Evolutionary conservation across 257 asterid genomes (phyloP).

Genomic region (Craterostigma plantagineum): DNA sequence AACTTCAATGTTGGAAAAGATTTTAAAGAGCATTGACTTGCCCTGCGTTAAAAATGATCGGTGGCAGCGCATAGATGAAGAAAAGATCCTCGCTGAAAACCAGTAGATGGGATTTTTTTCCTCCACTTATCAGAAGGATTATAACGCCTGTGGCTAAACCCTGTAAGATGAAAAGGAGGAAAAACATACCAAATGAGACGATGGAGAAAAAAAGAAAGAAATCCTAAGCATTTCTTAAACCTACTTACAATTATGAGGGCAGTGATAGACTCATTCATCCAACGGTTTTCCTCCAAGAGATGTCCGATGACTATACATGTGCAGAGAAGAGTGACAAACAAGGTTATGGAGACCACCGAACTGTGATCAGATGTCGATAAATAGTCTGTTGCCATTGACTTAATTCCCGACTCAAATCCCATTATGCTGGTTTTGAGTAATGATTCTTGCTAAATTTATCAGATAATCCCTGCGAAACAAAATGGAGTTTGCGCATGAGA

Average conservation of each 20-base stretch:
- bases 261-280: slow-evolving; percentile 1
- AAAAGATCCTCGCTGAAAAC: background rate
- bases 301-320: background rate
- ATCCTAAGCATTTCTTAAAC: background rate
- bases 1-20: too few relatives aligned
- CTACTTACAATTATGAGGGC: background rate
- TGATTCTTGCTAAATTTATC: too few relatives aligned
- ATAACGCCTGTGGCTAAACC: background rate
- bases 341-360: slow-evolving; percentile 1
- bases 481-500: too few relatives aligned
- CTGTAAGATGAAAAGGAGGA: background rate
- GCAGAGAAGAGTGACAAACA: background rate
- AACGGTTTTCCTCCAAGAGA: background rate
- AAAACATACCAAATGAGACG: background rate
- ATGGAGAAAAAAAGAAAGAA: background rate
- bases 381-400: background rate
- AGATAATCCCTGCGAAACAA: too few relatives aligned
- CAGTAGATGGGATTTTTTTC: background rate
- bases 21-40: too few relatives aligned
- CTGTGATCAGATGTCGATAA: background rate
- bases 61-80: background rate
- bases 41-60: background rate
- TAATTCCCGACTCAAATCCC: too few relatives aligned
- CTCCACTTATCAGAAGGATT: slow-evolving; percentile 1
- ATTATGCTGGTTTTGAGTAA: too few relatives aligned